Percentiles rank a stretch among this genome's conserved stretches.
Evolutionary conservation across 2,329 filamentous ascomycete genomes (phyloP).

Genomic region (Paracoccidioides lutzii): DNA sequence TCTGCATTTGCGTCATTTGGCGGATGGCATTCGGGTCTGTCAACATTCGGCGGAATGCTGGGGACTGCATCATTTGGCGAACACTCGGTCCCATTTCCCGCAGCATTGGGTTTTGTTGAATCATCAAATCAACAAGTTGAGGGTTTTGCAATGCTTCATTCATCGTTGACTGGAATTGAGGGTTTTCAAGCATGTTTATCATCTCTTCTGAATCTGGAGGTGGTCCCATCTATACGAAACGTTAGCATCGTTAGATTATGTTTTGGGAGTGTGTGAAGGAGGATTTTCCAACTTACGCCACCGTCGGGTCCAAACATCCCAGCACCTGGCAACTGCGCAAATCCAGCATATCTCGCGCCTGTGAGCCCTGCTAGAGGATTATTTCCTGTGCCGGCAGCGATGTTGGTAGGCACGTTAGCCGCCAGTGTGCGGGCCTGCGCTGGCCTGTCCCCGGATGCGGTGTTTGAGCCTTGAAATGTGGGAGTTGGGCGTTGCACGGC

Average conservation of each 20-base stretch:
- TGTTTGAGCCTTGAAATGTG: conserved; percentile 2
- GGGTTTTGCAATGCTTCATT: conserved; percentile 94
- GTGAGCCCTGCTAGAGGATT: conserved; percentile 85
- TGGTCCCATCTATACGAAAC: conserved; percentile 62
- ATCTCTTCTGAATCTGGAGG: conserved; percentile 71
- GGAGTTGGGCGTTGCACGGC: conserved; percentile 55
- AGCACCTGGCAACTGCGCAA: conserved; percentile 73
- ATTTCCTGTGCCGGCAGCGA: conserved; percentile 49
- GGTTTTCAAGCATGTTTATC: conserved; percentile 74
- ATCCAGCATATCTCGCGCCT: conserved; percentile 84
- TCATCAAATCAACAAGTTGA: conserved; percentile 87
- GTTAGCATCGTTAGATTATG: conserved; percentile 2
- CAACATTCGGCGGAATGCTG: conserved; percentile 82
- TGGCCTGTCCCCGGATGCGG: conserved; percentile 16
- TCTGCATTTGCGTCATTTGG: conserved; percentile 70
- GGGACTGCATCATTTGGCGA: conserved; percentile 75
- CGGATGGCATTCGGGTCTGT: conserved; percentile 77
- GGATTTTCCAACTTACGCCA: conserved; percentile 52
- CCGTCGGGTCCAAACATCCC: conserved; percentile 90
- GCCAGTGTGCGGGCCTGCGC: conserved; percentile 11
- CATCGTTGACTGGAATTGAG: conserved; percentile 73
- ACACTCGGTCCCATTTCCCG: conserved; percentile 58
- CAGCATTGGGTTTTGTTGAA: conserved; percentile 77
- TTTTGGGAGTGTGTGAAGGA: not conserved
- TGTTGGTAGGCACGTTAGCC: conserved; percentile 35